Base-by-base conservation (phyloP, 228 moss, liverwort and hornwort species). In the Sphagnum fallax region DNA sequence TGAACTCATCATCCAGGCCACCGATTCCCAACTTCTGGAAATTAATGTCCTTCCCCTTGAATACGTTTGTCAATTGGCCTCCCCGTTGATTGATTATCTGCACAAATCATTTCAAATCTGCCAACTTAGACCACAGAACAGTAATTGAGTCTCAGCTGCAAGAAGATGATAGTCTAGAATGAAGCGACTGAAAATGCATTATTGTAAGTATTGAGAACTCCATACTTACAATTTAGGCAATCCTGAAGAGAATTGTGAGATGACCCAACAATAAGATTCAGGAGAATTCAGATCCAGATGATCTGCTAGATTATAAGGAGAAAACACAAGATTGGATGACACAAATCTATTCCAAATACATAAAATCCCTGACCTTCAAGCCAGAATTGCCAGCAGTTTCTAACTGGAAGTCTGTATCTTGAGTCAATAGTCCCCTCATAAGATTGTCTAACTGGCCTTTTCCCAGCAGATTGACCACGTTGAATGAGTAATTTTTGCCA, bases 11-110 rank as follows among this genome's bases (percentile, higher is more conserved):
- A 71, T 93, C 97, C 70, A 97, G 88, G 70, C 97, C 91, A 77
- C 97, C 97, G 74, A 97, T 97, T 69, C 97, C 97, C 68, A 97
- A 72, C 79, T 90, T 97, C 67, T 93, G 87, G 47, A 93, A 97
- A 73, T 91, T 97, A 60, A 93, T 84, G 16, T 93, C 97, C 49
- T 97, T 97, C 48, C 88, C 75, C 71, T 93, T 97, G 73, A 97
- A 97, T 83, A 97, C 65, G 53, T 93, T 97, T 50, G 80, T 78
- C 47, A 82, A 71, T 82, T 80, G 76, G n/a, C 93, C 88, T 14
- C 91, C 93, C 71, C 82, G 85, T 75, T 97, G 97, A 77, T 91
- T 93, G 6, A 79, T 67, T 71, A 97, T 90, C 91, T 95, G 91
- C 72, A 76, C 18, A n/a, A 63, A 64, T 68, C 32, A 32, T 32